A percentile compares a stretch with the other conserved stretches of the same genome.
Conservation (phyloP, 139 green algal species). For the Protoeuglena noctilucae region DNA sequence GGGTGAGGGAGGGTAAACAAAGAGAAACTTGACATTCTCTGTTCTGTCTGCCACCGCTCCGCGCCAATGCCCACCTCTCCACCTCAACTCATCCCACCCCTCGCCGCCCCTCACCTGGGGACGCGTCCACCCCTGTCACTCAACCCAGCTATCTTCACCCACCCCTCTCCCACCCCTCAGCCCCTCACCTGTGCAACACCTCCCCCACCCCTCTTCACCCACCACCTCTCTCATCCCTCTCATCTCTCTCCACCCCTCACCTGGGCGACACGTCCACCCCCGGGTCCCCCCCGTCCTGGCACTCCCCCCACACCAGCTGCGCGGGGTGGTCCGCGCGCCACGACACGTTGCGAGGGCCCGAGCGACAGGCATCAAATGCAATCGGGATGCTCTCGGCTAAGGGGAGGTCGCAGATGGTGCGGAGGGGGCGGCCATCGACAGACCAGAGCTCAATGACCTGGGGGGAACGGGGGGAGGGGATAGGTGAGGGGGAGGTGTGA, state of each 20-base stretch:
- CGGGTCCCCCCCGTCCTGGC: slow-evolving; percentile 74
- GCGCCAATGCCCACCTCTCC: too few relatives aligned
- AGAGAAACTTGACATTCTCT: too few relatives aligned
- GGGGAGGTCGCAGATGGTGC: slow-evolving; percentile 37
- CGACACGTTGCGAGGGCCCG: slow-evolving; percentile 57
- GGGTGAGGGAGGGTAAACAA: too few relatives aligned
- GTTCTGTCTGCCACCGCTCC: too few relatives aligned
- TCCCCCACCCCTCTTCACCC: too few relatives aligned
- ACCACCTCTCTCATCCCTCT: slow-evolving; percentile 2
- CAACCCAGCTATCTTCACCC: too few relatives aligned
- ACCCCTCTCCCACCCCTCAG: too few relatives aligned
- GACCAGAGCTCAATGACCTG: slow-evolving; percentile 56
- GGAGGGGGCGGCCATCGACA: background rate
- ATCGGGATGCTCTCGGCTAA: slow-evolving; percentile 92
- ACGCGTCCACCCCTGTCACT: too few relatives aligned
- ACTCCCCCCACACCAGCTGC: slow-evolving; percentile 70
- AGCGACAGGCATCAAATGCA: slow-evolving; percentile 60
- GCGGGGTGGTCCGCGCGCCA: slow-evolving; percentile 74
- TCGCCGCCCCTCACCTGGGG: too few relatives aligned
- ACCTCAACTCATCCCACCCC: too few relatives aligned
- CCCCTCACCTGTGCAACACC: too few relatives aligned
- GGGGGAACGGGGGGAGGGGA: slow-evolving; percentile 83
- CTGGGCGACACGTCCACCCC: slow-evolving; percentile 55
- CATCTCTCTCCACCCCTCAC: too few relatives aligned
- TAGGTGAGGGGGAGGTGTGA: slow-evolving; percentile 75